Evolutionary conservation across 1,284 basidiomycete genomes (phyloP).

Genomic region (Takashimella koratensis): DNA sequence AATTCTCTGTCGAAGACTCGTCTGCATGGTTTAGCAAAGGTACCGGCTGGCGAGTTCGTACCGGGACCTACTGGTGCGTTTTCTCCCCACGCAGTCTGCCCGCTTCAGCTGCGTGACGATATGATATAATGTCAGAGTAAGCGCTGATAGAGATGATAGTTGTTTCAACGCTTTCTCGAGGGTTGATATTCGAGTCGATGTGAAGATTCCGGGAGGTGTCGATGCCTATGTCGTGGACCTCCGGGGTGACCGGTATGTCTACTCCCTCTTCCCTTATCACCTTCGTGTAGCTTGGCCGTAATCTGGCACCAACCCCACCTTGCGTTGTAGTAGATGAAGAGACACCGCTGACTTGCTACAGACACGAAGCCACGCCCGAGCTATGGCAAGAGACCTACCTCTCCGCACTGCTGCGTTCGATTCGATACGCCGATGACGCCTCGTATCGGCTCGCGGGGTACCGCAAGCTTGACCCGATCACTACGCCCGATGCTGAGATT

Average conservation of each 20-base stretch:
- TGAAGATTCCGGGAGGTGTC: conserved; percentile 97
- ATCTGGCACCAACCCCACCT: no score
- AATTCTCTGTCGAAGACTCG: conserved; percentile 88
- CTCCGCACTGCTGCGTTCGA: conserved; percentile 83
- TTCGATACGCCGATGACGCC: conserved; percentile 93
- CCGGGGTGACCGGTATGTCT: conserved; percentile 80
- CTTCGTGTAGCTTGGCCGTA: no score
- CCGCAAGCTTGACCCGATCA: conserved; percentile 92
- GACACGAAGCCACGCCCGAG: conserved; percentile 85
- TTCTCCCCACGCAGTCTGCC: background rate
- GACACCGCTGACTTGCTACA: conserved; percentile 35
- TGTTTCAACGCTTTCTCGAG: conserved; percentile 98
- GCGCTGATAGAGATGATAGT: conserved; percentile 52
- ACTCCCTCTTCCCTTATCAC: no score
- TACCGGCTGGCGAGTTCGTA: conserved; percentile 84
- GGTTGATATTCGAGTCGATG: conserved; percentile 94
- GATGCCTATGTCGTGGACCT: conserved; percentile 91
- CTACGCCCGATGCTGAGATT: conserved; percentile 79
- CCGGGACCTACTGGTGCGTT: conserved; percentile 87
- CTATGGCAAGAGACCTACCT: conserved; percentile 98
- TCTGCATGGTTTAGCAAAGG: conserved; percentile 89
- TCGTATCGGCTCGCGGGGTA: conserved; percentile 89
- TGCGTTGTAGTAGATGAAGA: background rate
- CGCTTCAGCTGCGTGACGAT: background rate
- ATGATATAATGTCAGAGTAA: background rate